Evolutionary conservation across 805 yeast species (phyloP), one percentile per base, ranked within the genome.

Genomic region (Myxozyma lipomycoides): DNA sequence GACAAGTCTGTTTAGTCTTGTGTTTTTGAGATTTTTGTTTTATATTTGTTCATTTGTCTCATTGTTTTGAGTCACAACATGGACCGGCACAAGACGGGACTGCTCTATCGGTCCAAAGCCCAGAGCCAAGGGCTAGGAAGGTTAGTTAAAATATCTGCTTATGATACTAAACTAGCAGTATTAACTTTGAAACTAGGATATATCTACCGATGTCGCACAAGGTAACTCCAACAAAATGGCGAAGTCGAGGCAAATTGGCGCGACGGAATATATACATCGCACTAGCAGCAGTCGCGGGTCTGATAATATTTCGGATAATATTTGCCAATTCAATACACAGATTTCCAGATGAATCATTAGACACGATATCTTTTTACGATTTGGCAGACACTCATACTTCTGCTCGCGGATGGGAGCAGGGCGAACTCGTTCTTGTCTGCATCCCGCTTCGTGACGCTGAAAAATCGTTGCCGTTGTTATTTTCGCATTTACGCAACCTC

Each of bases 391-490:
- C 56, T 17, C 36, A 17, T 6, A 32, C 52, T 15, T 42, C 49
- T 3, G 19, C 46, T 21, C 72, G 90, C 89, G 72, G 83, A 89
- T 61, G 86, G 85, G 40, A 17, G 6, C 89, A 89, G 43, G 79
- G 77, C 12, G 96, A 90, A 64, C 74, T 95, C 43, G 83, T 89
- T 19, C 71, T 89, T 51, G 86, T 87, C 59, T 81, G 91, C 60
- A 95, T 90, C 9, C 97, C 97, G 4, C 73, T 89, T 59, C 79
- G 97, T 71, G 96, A 90, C 67, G 97, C 97, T 1, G 85, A 90
- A 2, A 79, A 83, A 18, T 96, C 88, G 72, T 73, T 89, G 66
- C 91, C 93, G 38, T 82, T 88, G 86, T 87, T 90, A 62, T 90
- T 89, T 64, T 77, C 80, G 28, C 95, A 89, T 68, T 75, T 90